Evolutionary conservation across 768 basidiomycete species (phyloP).

Genomic region (Termitomyces bulborhizus): DNA sequence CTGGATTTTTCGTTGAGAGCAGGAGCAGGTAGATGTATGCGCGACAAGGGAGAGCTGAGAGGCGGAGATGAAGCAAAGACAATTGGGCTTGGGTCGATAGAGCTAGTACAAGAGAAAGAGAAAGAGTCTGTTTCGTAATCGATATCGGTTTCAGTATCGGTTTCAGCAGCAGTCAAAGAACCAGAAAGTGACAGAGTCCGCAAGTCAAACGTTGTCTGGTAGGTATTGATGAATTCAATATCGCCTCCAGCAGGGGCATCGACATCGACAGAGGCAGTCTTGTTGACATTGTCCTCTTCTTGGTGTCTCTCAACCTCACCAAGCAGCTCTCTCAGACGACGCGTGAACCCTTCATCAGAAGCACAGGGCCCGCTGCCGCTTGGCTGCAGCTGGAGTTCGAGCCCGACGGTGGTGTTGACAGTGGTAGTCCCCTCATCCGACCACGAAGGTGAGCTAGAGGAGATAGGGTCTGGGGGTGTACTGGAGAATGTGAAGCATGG

Average conservation of each 20-base stretch:
- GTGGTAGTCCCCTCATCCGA: not conserved
- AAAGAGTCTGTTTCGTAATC: not conserved
- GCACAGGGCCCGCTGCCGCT: not conserved
- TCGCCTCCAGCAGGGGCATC: not conserved
- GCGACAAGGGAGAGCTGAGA: not conserved
- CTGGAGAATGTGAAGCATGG: not conserved
- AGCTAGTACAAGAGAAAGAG: not conserved
- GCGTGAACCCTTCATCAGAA: not conserved
- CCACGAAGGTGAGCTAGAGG: constrained; percentile 1
- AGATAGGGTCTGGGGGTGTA: not conserved
- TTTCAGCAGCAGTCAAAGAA: not conserved
- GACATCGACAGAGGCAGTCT: not conserved
- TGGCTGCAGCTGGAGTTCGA: not conserved
- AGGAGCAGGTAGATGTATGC: not conserved
- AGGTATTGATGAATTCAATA: not conserved
- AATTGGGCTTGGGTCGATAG: not conserved
- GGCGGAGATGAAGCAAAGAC: not conserved
- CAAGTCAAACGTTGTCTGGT: not conserved
- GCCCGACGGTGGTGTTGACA: not conserved
- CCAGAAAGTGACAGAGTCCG: not conserved
- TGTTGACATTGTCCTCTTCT: not conserved
- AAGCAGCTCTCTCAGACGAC: not conserved
- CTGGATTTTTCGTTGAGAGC: not conserved
- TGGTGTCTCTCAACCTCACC: not conserved
- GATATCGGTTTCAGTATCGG: not conserved